Evolutionary conservation across 495 filamentous ascomycete species (phyloP).

Genomic region (Aspergillus heteromorphus): DNA sequence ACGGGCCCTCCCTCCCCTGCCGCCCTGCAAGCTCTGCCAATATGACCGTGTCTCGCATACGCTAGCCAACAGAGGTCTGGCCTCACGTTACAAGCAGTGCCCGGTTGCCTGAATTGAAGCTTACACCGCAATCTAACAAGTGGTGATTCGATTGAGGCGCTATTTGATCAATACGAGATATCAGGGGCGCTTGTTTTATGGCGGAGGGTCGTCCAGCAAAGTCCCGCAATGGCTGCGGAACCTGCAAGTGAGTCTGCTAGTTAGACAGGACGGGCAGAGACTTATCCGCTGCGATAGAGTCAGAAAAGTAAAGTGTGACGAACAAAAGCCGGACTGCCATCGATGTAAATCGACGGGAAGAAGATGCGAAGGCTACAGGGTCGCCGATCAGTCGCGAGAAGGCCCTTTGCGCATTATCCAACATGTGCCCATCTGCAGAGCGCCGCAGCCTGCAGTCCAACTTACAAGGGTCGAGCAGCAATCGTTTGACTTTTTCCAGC

Average conservation of each 20-base stretch:
- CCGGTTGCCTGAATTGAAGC: not conserved
- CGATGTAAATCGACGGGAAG: not conserved
- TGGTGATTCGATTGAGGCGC: not conserved
- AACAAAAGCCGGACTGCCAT: not conserved
- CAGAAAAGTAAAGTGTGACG: not conserved
- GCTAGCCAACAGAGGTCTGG: not conserved
- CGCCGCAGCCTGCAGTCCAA: not conserved
- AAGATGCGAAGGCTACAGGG: not conserved
- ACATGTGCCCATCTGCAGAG: not conserved
- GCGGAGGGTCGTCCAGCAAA: not conserved
- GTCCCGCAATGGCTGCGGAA: not conserved
- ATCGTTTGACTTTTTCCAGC: not conserved
- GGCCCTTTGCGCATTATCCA: not conserved
- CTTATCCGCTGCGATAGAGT: not conserved
- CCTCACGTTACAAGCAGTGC: not conserved
- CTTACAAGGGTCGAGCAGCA: not conserved
- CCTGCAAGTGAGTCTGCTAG: not conserved
- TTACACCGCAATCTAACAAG: not conserved
- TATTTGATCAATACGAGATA: not conserved
- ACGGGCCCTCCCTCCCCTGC: not conserved
- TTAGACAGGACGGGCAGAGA: too few species aligned
- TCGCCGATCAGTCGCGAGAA: not conserved
- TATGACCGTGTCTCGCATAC: not conserved
- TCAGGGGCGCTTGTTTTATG: not conserved
- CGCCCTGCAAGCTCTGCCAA: not conserved